Percentiles rank a stretch among this genome's conserved stretches.
phyloP scores from a whole-genome alignment of 176 grass and related monocot genomes.

The Oryza officinalis region DNA sequence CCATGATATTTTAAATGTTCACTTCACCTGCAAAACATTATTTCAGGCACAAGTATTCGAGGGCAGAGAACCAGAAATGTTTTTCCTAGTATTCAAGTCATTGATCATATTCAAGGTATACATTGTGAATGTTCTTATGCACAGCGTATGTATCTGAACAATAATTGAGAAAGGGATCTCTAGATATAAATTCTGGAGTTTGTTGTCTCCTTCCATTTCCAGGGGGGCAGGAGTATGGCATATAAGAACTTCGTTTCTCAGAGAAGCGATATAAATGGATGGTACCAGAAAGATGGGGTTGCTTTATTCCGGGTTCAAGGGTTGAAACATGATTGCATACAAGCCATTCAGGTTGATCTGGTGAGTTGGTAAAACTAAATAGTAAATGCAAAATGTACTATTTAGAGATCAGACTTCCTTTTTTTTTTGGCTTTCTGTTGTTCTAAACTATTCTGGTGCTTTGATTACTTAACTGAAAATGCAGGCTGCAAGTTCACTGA shows the following conservation, averaged over 20 bases:
- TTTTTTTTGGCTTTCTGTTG: background rate
- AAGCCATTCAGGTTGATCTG: conserved; percentile 81
- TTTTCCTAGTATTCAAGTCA: conserved; percentile 76
- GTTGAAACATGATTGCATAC: conserved; percentile 64
- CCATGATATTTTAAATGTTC: background rate
- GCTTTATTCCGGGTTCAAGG: conserved; percentile 87
- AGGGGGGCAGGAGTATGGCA: conserved; percentile 71
- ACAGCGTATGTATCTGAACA: conserved; percentile 2
- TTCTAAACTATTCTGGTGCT: background rate
- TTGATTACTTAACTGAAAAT: conserved; percentile 30
- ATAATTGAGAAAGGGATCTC: background rate
- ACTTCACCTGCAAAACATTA: conserved; percentile 23
- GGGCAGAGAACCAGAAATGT: conserved; percentile 67
- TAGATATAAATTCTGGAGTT: conserved; percentile 29
- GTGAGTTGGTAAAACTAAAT: conserved; percentile 51
- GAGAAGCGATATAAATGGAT: conserved; percentile 39
- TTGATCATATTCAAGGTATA: conserved; percentile 81
- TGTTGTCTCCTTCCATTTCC: conserved; percentile 14
- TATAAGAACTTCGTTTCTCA: conserved; percentile 58
- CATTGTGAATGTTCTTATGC: conserved; percentile 20
- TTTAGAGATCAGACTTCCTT: background rate
- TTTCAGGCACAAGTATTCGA: conserved; percentile 72
- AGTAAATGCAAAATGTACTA: background rate
- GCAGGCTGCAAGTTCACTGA: conserved; percentile 67
- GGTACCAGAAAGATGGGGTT: conserved; percentile 44